Base-by-base conservation (phyloP, 2,329 filamentous ascomycete genomes). In the Calonectria pteridis region DNA sequence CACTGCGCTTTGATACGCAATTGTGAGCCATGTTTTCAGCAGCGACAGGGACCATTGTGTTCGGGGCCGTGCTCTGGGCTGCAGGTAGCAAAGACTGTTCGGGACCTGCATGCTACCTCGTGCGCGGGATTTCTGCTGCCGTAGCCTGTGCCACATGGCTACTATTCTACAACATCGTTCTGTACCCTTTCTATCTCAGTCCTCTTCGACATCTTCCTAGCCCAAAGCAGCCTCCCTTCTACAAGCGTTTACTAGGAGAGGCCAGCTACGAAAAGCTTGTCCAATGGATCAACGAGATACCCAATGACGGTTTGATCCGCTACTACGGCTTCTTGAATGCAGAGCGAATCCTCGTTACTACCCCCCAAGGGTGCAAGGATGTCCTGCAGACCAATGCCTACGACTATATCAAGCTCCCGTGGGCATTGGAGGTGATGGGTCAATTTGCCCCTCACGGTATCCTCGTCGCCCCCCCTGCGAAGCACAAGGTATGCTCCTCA, bases 41-140 rank as follows among this genome's bases (percentile, higher is more conserved):
- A 4, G n/a, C 69, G 43, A 31, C 35, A 16, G 69, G 50, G 31
- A 66, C 69, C 35, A 40, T 59, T 59, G 62, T 40, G 37, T 50
- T 58, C 50, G 69, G 69, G 37, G 29, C 50, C 50, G 62, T 31
- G 69, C 62, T 65, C 28, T 65, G 50, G 63, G 62, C 73, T 82
- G 91, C 23, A 13, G 26, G 23, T 23, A 58, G 50, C 35, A 43
- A 13, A 58, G 26, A 58, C 0, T 72, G 87, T 26, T 84, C 90
- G 16, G 88, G 91, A 16, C 87, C 88, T 1, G 88, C 89, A 77
- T 88, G 91, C 73, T 88, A 89, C 50, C 87, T 87, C 81, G 90
- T 90, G 87, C 85, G 85, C 55, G 89, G 88, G 1, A 90, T 91
- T 75, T 87, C 84, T 3, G 88, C 89, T 1, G 85, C 88, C 0